phyloP scores from a whole-genome alignment of 169 alveolate species.

The Fabrea salina region DNA sequence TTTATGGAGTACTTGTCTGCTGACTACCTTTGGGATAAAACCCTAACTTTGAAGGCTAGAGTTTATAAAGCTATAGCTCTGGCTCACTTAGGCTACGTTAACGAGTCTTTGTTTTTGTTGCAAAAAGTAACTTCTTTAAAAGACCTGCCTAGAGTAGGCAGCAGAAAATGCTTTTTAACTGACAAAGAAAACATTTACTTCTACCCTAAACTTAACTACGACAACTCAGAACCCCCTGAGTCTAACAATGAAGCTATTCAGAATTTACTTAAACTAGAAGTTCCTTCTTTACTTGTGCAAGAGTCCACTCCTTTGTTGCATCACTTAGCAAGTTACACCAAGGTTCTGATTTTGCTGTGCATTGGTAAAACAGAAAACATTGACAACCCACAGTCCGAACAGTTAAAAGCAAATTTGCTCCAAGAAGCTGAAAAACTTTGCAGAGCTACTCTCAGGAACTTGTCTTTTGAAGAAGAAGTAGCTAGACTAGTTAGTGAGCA shows the following conservation, averaged over 20 bases:
- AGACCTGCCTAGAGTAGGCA: constrained; percentile 22
- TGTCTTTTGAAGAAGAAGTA: constrained; percentile 22
- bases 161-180: background rate
- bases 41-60: background rate
- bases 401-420: background rate
- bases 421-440: background rate
- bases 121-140: background rate
- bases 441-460: background rate
- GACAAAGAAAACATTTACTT: constrained; percentile 14
- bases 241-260: background rate
- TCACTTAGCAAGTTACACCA: background rate
- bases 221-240: background rate
- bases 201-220: background rate
- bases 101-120: background rate
- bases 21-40: background rate
- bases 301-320: background rate
- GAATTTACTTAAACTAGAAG: background rate
- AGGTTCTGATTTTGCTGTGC: background rate
- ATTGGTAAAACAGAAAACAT: constrained; percentile 12
- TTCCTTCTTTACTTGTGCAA: background rate
- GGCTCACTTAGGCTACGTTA: constrained; percentile 11
- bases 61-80: background rate
- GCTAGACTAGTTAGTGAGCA: background rate
- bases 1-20: background rate
- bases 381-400: background rate